Evolutionary conservation across 78 protist genomes (phyloP).

Genomic region (Dictyostelium discoideum): dicty_2.7 NC_007091.3:1014001-1014500

Average conservation of each 20-base stretch:
- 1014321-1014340: conserved; percentile 4
- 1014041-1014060: background rate
- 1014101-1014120: background rate
- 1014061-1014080: background rate
- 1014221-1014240: conserved; percentile 39
- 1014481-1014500: too few relatives aligned
- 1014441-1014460: background rate
- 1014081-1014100: background rate
- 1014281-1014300: conserved; percentile 33
- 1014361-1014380: background rate
- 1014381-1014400: background rate
- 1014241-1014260: conserved; percentile 21
- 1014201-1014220: background rate
- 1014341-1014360: background rate
- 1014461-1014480: background rate
- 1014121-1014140: conserved; percentile 3
- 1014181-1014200: conserved; percentile 50
- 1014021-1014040: too few relatives aligned
- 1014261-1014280: background rate
- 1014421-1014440: background rate
- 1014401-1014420: background rate
- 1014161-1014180: conserved; percentile 35
- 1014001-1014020: too few relatives aligned
- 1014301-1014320: conserved; percentile 47
- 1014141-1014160: conserved; percentile 3